These are phyloP conservation scores for Trichoderma koningiopsis DNA, from an alignment of 2,329 filamentous ascomycete genomes.

Conservation along the genomic window DNA sequence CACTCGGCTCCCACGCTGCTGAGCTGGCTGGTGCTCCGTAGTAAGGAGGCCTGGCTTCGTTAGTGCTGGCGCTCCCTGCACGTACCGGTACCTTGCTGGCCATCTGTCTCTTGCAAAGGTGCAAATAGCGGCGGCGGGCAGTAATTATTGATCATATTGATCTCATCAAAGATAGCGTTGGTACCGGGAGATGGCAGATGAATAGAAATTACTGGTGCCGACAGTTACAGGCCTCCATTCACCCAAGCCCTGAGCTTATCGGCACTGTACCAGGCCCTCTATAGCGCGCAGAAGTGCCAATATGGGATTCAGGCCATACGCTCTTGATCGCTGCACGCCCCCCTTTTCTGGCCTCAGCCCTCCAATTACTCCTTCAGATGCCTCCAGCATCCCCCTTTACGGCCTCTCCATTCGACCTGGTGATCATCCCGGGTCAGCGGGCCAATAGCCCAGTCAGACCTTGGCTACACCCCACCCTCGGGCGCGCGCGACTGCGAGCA, in stretches of 20 bases:
- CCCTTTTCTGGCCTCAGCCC: not conserved
- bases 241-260: not conserved
- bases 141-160: not conserved
- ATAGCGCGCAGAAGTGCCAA: not conserved
- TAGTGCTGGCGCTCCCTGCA: conserved; percentile 17
- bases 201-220: not conserved
- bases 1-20: conserved; percentile 13
- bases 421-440: conserved; percentile 30
- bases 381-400: conserved; percentile 23
- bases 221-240: not conserved
- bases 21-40: conserved; percentile 17
- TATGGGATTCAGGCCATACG: not conserved
- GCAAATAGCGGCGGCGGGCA: not conserved
- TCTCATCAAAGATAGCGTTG: not conserved
- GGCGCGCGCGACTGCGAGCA: conserved; percentile 6
- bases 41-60: conserved; percentile 3
- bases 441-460: conserved; percentile 28
- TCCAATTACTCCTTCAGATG: conserved; percentile 23
- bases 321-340: conserved; percentile 18
- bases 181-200: not conserved
- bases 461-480: conserved; percentile 23
- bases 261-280: not conserved
- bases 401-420: conserved; percentile 29
- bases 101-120: not conserved
- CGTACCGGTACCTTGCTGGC: conserved; percentile 2